Percentiles rank a stretch among this genome's conserved stretches.
phyloP scores from a whole-genome alignment of 2,329 filamentous ascomycete genomes.

The Paecilomyces variotii region DNA sequence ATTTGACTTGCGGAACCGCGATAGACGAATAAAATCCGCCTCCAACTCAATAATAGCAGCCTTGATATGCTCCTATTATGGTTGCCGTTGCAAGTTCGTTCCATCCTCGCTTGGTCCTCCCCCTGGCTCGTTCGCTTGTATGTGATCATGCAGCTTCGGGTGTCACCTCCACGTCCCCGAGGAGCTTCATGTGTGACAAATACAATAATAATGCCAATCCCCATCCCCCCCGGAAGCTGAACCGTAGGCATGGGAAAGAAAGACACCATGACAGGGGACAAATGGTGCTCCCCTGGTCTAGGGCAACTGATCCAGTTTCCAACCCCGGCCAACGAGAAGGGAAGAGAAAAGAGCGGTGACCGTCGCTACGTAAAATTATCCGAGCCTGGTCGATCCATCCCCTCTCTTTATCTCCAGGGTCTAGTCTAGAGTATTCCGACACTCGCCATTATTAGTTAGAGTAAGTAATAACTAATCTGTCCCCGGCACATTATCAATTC shows the following conservation, averaged over 20 bases:
- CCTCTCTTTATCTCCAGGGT: not conserved
- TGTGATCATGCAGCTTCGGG: not conserved
- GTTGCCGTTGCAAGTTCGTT: not conserved
- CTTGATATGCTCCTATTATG: not conserved
- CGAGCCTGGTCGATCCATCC: not conserved
- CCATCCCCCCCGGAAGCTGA: not conserved
- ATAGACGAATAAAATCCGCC: not conserved
- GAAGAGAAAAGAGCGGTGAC: too few species aligned
- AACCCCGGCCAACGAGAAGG: too few species aligned
- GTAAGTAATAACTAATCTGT: too few species aligned
- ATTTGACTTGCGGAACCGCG: not conserved
- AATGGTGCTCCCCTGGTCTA: too few species aligned
- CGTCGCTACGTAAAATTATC: too few species aligned
- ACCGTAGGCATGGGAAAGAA: not conserved
- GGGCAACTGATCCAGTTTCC: too few species aligned
- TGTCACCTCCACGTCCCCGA: not conserved
- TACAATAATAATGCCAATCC: not conserved
- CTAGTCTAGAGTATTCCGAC: not conserved
- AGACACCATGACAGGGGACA: too few species aligned
- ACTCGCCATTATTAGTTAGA: too few species aligned
- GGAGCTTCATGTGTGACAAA: not conserved
- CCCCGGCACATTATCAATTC: too few species aligned
- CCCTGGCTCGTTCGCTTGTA: not conserved
- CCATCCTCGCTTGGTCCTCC: not conserved
- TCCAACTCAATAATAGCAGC: not conserved